Evolutionary conservation across 441 rosid genomes (phyloP).

Genomic region (Gossypium davidsonii): DNA sequence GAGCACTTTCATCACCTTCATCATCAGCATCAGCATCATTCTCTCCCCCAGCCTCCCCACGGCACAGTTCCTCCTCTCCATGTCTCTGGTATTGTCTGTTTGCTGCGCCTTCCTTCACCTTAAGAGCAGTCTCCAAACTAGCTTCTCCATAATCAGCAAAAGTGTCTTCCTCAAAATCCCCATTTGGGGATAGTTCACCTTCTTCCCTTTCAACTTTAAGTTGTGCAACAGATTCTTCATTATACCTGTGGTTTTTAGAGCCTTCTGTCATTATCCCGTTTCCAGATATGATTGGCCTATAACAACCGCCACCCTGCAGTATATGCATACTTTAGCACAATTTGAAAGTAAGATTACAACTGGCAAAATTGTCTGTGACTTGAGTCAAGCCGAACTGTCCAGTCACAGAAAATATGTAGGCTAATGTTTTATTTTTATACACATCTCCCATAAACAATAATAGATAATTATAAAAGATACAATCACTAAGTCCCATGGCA

Average conservation of each 20-base stretch:
- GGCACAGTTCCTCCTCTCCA: conserved; percentile 45
- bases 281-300: conserved; percentile 33
- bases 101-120: conserved; percentile 47
- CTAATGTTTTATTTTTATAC: not conserved
- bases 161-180: conserved; percentile 88
- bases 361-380: not conserved
- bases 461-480: not conserved
- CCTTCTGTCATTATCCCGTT: conserved; percentile 50
- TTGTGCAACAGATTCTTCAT: conserved; percentile 43
- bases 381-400: conserved; percentile 6
- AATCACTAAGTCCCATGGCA: not conserved
- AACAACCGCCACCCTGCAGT: conserved; percentile 49
- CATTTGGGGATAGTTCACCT: conserved; percentile 95
- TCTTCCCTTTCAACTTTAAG: conserved; percentile 89
- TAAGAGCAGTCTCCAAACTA: conserved; percentile 48
- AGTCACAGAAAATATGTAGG: not conserved
- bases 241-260: conserved; percentile 43
- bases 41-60: conserved; percentile 58
- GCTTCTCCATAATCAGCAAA: conserved; percentile 70
- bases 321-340: conserved; percentile 16
- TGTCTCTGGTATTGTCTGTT: conserved; percentile 49
- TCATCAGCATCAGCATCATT: conserved; percentile 67
- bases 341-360: not conserved
- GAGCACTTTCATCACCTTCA: conserved; percentile 83
- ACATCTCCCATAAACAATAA: not conserved